Percentiles rank a stretch among this genome's conserved stretches.
phyloP scores from a whole-genome alignment of 345 rosid species.

The Eucalyptus polyanthemos region DNA sequence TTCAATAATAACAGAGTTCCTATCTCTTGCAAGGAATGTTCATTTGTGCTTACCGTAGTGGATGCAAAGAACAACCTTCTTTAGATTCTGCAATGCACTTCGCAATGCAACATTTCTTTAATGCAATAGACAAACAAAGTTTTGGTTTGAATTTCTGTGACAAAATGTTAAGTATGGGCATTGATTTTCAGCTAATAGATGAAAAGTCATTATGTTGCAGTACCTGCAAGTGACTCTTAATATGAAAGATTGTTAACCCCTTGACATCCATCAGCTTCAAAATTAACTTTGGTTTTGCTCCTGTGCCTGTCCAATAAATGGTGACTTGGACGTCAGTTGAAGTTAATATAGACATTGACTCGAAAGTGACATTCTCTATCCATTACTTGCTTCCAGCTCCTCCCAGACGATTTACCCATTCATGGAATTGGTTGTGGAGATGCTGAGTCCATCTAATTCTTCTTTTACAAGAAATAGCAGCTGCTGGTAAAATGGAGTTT shows the following conservation, averaged over 20 bases:
- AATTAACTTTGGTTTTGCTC: constrained; percentile 20
- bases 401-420: constrained; percentile 11
- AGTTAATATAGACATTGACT: background rate
- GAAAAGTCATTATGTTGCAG: background rate
- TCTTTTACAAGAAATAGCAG: background rate
- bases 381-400: constrained; percentile 10
- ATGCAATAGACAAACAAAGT: no score
- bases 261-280: constrained; percentile 8
- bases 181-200: background rate
- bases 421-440: constrained; percentile 18
- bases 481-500: background rate
- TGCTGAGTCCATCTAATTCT: constrained; percentile 20
- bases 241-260: constrained; percentile 13
- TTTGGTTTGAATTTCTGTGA: background rate
- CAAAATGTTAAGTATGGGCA: background rate
- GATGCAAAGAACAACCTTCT: no score
- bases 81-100: no score
- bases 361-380: background rate
- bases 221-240: constrained; percentile 26
- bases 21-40: no score
- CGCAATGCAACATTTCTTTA: no score
- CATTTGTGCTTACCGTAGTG: no score
- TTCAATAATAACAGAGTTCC: no score
- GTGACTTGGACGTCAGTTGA: background rate
- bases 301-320: background rate